Evolutionary conservation across 2,329 filamentous ascomycete genomes (phyloP).

Genomic region (Ceratocystis eucalypticola): DNA sequence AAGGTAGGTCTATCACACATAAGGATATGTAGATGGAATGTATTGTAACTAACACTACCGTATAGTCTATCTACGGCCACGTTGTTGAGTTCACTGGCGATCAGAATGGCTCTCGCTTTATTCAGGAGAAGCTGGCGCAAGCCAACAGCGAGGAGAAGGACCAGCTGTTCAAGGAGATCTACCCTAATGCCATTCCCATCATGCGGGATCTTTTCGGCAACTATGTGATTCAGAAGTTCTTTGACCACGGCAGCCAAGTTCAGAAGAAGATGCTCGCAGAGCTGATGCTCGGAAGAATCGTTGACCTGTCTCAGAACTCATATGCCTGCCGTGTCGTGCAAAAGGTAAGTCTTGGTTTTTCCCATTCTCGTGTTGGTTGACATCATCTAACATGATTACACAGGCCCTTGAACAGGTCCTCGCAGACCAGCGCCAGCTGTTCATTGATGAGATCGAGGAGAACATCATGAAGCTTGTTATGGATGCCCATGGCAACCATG

Average conservation of each 20-base stretch:
- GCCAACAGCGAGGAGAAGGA: constrained; percentile 96
- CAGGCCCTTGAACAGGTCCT: constrained; percentile 81
- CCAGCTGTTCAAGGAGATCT: constrained; percentile 74
- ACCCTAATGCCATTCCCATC: constrained; percentile 68
- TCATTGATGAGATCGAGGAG: constrained; percentile 69
- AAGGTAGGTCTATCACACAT: constrained; percentile 37
- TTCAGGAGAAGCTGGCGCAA: constrained; percentile 80
- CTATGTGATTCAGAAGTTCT: constrained; percentile 96
- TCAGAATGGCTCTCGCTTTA: constrained; percentile 88
- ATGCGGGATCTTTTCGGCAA: constrained; percentile 98
- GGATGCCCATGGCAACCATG: constrained; percentile 89
- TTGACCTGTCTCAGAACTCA: constrained; percentile 69
- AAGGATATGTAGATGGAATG: too few relatives aligned
- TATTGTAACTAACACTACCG: neutral
- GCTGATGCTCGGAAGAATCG: constrained; percentile 76
- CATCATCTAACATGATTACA: neutral
- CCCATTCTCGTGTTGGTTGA: neutral
- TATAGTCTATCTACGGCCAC: constrained; percentile 65
- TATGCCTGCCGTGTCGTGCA: constrained; percentile 94
- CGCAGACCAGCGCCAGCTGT: constrained; percentile 74
- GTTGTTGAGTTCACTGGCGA: constrained; percentile 93
- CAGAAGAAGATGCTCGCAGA: constrained; percentile 81
- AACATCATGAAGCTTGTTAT: constrained; percentile 66
- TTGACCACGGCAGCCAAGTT: constrained; percentile 84
- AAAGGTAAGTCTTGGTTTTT: constrained; percentile 45